Base-by-base conservation (phyloP, 306 rosid genomes). In the Carpinus fangiana region DNA sequence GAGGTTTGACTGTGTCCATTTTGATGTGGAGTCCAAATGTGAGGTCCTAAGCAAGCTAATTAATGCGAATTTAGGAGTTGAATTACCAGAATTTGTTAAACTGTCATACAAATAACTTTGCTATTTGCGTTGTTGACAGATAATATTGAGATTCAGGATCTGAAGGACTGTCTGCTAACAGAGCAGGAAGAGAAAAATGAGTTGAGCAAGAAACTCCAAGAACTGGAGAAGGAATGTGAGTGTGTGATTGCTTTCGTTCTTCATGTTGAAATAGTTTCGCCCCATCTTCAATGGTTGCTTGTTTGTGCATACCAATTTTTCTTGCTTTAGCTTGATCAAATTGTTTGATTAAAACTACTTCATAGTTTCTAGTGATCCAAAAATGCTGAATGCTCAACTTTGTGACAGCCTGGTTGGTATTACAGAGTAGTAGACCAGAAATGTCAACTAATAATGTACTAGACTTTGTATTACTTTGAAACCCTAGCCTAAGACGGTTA, bases 141-240 rank as follows among this genome's bases (percentile, higher is more conserved):
- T 90, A 78, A 34, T 55, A 75, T 77, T 21, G 96, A 90, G 87
- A 79, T 90, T 83, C 96, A 86, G 79, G 96, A 89, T 79, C 69
- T 92, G 86, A 92, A 78, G 82, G 95, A 90, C 62, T 89, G 93
- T 64, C 90, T 92, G 14, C 53, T 81, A 69, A 81, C 80, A 70
- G 96, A 92, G 74, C 93, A 92, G 87, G 97, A 90, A 90, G 96
- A 90, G 71, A 92, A 89, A 65, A 86, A 72, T 20, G 93, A 86
- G 65, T 73, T 82, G 70, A 89, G 54, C 45, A 84, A 81, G 71
- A 89, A 80, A 76, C 52, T 89, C 26, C 92, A 86, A 70, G 79
- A 83, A 68, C 73, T 89, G 80, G 93, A 92, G 66, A 90, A 89
- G 86, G 92, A 92, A 90, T 76, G 97, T 89, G 79, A 83, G 95